Base-by-base conservation (phyloP, 1,284 basidiomycete genomes). In the Sutorius eximius region DNA sequence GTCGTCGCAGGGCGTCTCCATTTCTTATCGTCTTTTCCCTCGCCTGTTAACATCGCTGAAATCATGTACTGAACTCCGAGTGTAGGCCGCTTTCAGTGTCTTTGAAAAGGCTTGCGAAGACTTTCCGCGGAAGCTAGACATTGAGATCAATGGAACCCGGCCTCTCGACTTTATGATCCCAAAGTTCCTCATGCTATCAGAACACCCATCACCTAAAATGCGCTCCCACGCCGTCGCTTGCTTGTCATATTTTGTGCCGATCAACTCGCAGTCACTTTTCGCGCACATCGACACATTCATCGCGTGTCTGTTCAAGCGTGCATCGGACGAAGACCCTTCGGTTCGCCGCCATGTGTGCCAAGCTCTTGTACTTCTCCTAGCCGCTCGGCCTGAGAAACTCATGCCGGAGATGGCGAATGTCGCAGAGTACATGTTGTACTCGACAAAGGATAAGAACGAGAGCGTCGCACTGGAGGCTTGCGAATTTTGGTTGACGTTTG, bases 401-500 rank as follows among this genome's bases (percentile, higher is more conserved):
- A 88, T 98, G 75, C 97, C 97, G 1, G 93, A 98, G 72, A 93
- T 99, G 83, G 75, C 79, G 49, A 95, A 94, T 65, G 94, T 99
- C 43, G 95, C 97, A 40, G 94, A 98, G 70, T 99, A 98, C 75
- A 99, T 99, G 92, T 82, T 98, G 38, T 99, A 95, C 76, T 98
- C 94, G 36, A 98, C 94, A 11, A 93, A 95, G 73, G 96, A 98
- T 79, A 88, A 91, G 74, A 92, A 98, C 72, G 94, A 97, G 75
- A 87, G 87, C 55, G 94, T 98, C 51, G 94, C 95, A 5, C 79
- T 98, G 41, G 95, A 98, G 75, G 97, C 97, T 13, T 98, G 95
- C 81, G 97, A 99, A 79, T 99, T 99, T 75, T 99, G 97, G 97
- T 82, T 99, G 59, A 98, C 96, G 1, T 99, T 99, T 68, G 95